phyloP scores from a whole-genome alignment of 2,329 filamentous ascomycete genomes.

The Monosporascus ibericus region DNA sequence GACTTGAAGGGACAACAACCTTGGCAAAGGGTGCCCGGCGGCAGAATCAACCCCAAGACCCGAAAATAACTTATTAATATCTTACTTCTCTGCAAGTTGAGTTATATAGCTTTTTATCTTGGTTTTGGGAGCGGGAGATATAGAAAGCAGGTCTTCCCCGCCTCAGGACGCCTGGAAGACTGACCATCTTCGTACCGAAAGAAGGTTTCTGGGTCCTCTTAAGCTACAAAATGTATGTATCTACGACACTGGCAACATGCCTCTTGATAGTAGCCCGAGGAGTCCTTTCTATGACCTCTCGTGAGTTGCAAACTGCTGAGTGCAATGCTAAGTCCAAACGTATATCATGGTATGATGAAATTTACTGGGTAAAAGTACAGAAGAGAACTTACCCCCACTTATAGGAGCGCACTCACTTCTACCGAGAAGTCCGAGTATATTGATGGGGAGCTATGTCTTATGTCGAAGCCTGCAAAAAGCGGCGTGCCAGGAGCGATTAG shows the following conservation, averaged over 20 bases:
- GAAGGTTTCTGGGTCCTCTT: background rate
- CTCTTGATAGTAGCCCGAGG: background rate
- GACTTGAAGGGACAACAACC: background rate
- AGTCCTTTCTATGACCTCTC: background rate
- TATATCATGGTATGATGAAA: slow-evolving; percentile 11
- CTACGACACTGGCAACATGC: background rate
- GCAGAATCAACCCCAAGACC: background rate
- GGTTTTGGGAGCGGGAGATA: background rate
- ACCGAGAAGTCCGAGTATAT: slow-evolving; percentile 24
- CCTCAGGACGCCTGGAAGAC: background rate
- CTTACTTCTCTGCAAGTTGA: background rate
- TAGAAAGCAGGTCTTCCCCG: background rate
- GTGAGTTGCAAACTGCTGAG: background rate
- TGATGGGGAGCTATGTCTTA: slow-evolving; percentile 26
- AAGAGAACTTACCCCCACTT: background rate
- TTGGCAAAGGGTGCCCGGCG: background rate
- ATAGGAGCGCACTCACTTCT: slow-evolving; percentile 11
- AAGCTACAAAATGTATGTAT: background rate
- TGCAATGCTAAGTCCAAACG: slow-evolving; percentile 2
- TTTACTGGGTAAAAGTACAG: background rate
- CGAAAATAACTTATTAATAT: background rate
- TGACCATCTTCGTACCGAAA: background rate
- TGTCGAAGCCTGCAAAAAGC: slow-evolving; percentile 17
- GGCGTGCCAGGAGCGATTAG: slow-evolving; percentile 20
- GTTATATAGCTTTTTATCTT: background rate